These are phyloP conservation scores for Leccinum ponderosum DNA, from an alignment of 1,284 basidiomycete species.

Conservation along the genomic window DNA sequence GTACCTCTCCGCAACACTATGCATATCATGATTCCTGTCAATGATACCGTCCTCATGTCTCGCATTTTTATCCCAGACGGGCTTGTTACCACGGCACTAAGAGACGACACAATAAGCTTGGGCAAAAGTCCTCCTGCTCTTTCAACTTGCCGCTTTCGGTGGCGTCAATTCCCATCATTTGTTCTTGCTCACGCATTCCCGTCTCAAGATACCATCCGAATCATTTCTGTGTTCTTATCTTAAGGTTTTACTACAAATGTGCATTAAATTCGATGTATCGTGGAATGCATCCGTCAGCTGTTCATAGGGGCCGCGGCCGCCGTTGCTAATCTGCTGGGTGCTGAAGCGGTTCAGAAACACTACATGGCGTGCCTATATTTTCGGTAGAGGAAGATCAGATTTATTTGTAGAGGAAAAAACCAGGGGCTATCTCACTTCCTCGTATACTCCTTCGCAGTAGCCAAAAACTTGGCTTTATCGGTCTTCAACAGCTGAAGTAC, in stretches of 20 bases:
- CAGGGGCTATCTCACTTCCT: slow-evolving; percentile 58
- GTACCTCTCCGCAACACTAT: no score
- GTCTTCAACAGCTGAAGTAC: slow-evolving; percentile 63
- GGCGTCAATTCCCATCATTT: slow-evolving; percentile 9
- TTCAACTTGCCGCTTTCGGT: slow-evolving; percentile 26
- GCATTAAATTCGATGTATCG: slow-evolving; percentile 6
- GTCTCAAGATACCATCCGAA: not conserved
- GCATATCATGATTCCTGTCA: no score
- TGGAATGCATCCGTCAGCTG: not conserved
- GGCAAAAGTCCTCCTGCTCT: slow-evolving; percentile 6
- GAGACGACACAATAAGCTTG: slow-evolving; percentile 2
- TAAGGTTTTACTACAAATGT: slow-evolving; percentile 7
- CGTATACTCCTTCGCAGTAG: slow-evolving; percentile 77
- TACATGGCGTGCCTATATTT: slow-evolving; percentile 28
- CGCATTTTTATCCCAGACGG: slow-evolving; percentile 6
- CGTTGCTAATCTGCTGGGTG: not conserved
- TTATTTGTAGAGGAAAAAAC: not conserved
- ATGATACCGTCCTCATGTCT: slow-evolving; percentile 5
- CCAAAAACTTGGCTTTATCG: slow-evolving; percentile 67
- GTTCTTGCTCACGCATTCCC: slow-evolving; percentile 4
- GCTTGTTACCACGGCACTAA: slow-evolving; percentile 1
- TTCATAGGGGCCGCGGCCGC: not conserved
- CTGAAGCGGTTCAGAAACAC: not conserved
- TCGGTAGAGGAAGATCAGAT: slow-evolving; percentile 6
- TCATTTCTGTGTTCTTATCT: slow-evolving; percentile 8